Conservation (phyloP, 2,329 filamentous ascomycete genomes). For the Fusarium longipes region DNA sequence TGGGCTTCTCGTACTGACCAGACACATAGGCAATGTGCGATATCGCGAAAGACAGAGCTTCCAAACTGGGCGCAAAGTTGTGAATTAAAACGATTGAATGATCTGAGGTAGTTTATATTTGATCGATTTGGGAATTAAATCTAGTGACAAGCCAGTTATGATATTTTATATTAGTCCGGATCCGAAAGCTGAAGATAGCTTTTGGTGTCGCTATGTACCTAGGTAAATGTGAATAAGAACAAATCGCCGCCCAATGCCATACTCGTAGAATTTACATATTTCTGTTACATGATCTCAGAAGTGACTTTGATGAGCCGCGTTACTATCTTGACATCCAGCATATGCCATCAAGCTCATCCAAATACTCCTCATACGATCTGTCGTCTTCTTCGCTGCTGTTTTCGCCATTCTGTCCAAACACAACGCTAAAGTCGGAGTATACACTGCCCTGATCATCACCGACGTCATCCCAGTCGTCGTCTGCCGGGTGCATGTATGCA, state of each 20-base stretch:
- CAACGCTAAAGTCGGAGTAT: conserved; percentile 65
- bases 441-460: conserved; percentile 61
- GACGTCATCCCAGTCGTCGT: conserved; percentile 57
- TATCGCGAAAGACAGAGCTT: conserved; percentile 83
- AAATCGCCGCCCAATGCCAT: conserved; percentile 19
- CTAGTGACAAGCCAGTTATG: not conserved
- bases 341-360: conserved; percentile 67
- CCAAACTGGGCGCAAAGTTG: conserved; percentile 34
- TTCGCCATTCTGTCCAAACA: conserved; percentile 57
- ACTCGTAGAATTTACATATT: conserved; percentile 31
- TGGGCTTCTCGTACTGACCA: conserved; percentile 23
- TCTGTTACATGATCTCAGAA: conserved; percentile 5
- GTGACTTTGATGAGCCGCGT: not conserved
- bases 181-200: conserved; percentile 7
- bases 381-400: conserved; percentile 49
- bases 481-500: conserved; percentile 60
- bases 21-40: conserved; percentile 81
- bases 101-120: too few species aligned
- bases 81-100: not conserved
- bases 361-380: conserved; percentile 64
- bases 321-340: conserved; percentile 55
- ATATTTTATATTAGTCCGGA: not conserved
- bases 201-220: conserved; percentile 7
- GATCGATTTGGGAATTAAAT: not conserved
- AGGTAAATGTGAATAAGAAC: conserved; percentile 16